Evolutionary conservation across 2,329 filamentous ascomycete species (phyloP), one percentile per base, ranked within the genome.

Genomic region (Microcyclospora pomicola): DNA sequence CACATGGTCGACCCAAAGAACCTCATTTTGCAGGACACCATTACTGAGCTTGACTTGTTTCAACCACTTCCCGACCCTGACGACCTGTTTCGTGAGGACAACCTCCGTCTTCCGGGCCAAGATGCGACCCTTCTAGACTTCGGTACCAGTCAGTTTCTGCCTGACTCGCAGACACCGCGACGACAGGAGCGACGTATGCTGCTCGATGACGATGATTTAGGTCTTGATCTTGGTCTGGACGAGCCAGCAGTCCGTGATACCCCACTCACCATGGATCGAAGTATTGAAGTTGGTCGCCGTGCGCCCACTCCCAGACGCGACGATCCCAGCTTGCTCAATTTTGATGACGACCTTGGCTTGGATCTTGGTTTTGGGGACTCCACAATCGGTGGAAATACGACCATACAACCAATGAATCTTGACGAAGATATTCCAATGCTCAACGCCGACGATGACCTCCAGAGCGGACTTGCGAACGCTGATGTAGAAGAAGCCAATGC

Each of bases 1-100:
- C 80, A 84, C 52, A 71, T 82, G 46, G 81, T 83, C 24, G 86
- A 86, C 51, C 81, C 87, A 35, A 84, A 87, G 58, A 80, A 85
- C 19, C 73, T 96, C 46, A 82, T 88, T 53, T 72, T 98, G 38
- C 86, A 87, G 6, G 91, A 98, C 65, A 80, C 81, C 38, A 82
- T 98, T 49, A 96, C 91, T 9, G 86, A 92, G 45, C 82, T 91
- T 43, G 91, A 98, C 56, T 71, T 94, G 15, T 83, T 93, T 27
- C 82, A 64, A 11, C 65, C 67, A 3, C 61, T 91, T 46, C 86
- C 86, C 7, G 88, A 95, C 62, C 81, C 86, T 5, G 83, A 82
- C 28, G 79, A 92, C 59, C 72, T 95, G 7, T 66, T 95, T 38
- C 48, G 49, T n/a, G 54, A 50, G 15, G 27, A 47, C 37, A 45